Conservation (phyloP, 148 eudicot species). For the Spergularia marina region DNA sequence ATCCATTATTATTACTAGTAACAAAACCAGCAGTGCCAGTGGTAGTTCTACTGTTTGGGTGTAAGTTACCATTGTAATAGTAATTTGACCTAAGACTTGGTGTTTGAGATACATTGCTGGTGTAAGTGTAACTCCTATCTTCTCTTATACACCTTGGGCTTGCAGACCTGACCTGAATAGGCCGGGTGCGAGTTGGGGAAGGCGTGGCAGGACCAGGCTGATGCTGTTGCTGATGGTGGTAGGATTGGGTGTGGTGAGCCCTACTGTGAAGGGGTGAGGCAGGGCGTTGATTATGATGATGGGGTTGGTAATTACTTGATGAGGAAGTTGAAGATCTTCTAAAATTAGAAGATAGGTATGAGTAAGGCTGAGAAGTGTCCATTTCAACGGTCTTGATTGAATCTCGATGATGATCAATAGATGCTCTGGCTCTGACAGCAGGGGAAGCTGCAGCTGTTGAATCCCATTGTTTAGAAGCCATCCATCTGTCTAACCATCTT, state of each 20-base stretch:
- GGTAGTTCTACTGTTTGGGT: conserved; percentile 22
- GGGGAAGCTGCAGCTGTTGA: conserved; percentile 22
- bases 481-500: conserved; percentile 56
- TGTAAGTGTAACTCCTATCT: conserved; percentile 34
- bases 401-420: conserved; percentile 60
- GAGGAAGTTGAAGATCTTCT: conserved; percentile 38
- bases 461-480: conserved; percentile 61
- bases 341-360: conserved; percentile 42
- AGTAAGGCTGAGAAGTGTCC: conserved; percentile 61
- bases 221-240: conserved; percentile 24
- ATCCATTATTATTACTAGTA: conserved; percentile 15
- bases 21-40: neutral
- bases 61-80: conserved; percentile 31
- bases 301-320: conserved; percentile 20
- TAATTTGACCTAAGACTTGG: conserved; percentile 65
- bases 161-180: conserved; percentile 64
- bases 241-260: conserved; percentile 28
- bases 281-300: conserved; percentile 42
- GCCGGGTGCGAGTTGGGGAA: conserved; percentile 52
- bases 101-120: conserved; percentile 41
- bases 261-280: conserved; percentile 54
- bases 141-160: conserved; percentile 56
- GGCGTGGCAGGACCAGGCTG: conserved; percentile 43
- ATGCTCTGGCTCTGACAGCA: conserved; percentile 46
- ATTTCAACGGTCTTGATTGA: conserved; percentile 70